These are phyloP conservation scores for Quercus phellos DNA, from an alignment of 331 rosid species.

Conservation along the genomic window DNA sequence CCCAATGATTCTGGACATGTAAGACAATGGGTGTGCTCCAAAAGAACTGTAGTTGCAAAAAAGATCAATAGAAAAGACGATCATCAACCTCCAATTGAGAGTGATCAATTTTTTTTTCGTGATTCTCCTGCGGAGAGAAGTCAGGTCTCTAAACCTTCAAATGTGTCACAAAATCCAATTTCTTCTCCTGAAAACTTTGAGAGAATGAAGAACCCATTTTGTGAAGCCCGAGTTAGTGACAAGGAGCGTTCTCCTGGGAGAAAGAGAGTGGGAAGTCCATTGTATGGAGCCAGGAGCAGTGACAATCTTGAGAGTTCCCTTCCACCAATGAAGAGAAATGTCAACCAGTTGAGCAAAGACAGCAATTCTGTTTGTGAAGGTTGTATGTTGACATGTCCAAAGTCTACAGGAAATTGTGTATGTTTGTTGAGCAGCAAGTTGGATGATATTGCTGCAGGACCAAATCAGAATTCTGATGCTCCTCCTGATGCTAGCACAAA, in stretches of 20 bases:
- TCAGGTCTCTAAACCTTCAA: slow-evolving; percentile 10
- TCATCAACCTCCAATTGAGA: slow-evolving; percentile 15
- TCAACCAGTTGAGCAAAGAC: slow-evolving; percentile 19
- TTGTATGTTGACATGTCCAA: slow-evolving; percentile 17
- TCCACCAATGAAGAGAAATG: slow-evolving; percentile 17
- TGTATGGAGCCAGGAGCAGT: slow-evolving; percentile 18
- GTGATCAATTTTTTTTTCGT: slow-evolving; percentile 17
- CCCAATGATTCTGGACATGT: slow-evolving; percentile 33
- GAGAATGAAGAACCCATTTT: slow-evolving; percentile 15
- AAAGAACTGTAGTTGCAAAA: slow-evolving; percentile 41
- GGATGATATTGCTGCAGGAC: slow-evolving; percentile 12
- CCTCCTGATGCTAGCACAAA: slow-evolving; percentile 14
- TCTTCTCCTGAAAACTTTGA: slow-evolving; percentile 39
- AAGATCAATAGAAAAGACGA: slow-evolving; percentile 29
- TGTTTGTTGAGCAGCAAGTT: slow-evolving; percentile 16
- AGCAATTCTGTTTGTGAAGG: slow-evolving; percentile 9
- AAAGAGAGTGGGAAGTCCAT: slow-evolving; percentile 30
- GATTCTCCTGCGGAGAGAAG: slow-evolving; percentile 19
- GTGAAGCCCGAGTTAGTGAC: slow-evolving; percentile 24
- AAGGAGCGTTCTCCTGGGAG: slow-evolving; percentile 20
- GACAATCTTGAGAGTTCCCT: slow-evolving; percentile 19
- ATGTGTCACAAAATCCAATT: slow-evolving; percentile 16
- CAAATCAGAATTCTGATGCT: slow-evolving; percentile 8
- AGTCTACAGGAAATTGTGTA: not conserved
- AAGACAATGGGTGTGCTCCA: slow-evolving; percentile 47